Base-by-base conservation (phyloP, 352 stramenopile genomes). In the Saprolegnia diclina region DNA sequence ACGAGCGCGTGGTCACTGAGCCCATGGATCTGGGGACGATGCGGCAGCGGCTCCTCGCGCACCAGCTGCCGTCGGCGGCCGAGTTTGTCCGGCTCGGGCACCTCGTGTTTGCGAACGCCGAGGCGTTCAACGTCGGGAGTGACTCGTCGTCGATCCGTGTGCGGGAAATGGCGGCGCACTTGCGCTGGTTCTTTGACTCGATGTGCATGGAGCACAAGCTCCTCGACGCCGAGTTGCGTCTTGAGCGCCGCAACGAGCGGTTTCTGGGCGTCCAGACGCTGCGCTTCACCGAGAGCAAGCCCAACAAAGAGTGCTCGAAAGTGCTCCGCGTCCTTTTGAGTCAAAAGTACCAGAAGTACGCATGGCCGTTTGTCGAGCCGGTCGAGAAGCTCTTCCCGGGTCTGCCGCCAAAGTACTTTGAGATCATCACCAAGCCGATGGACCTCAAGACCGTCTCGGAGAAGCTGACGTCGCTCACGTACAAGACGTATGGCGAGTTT, bases 321-420 rank as follows among this genome's bases (percentile, higher is more conserved):
- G 55, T 94, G 29, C 72, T 94, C 37, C 79, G 83, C 9, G 82
- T 88, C 13, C 73, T 94, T n/a, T 87, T 90, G 63, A 91, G 81
- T 59, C 87, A 94, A 61, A 94, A 94, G 74, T 78, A 93, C 56
- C 82, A 92, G 71, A 93, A 92, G 65, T 88, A 91, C 66, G 90
- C 81, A 66, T 93, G 87, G 87, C 87, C 87, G 11, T 94, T 94
- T 71, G 81, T 85, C 24, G 91, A 94, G 44, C 76, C 87, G 37
- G 87, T 90, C 29, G 71, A 78, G 29, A 77, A 89, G 54, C 66
- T 94, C 24, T 94, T 94, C 56, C 85, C 85, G 26, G 74, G 76
- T 26, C 74, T 94, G 0, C 84, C 82, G 22, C 38, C 77, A 6
- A 83, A 92, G 40, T 94, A 94, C 57, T 92, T 90, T 66, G 79